Evolutionary conservation across 805 yeast species (phyloP), one percentile per base, ranked within the genome.

Genomic region (Candida nonsorbophila): DNA sequence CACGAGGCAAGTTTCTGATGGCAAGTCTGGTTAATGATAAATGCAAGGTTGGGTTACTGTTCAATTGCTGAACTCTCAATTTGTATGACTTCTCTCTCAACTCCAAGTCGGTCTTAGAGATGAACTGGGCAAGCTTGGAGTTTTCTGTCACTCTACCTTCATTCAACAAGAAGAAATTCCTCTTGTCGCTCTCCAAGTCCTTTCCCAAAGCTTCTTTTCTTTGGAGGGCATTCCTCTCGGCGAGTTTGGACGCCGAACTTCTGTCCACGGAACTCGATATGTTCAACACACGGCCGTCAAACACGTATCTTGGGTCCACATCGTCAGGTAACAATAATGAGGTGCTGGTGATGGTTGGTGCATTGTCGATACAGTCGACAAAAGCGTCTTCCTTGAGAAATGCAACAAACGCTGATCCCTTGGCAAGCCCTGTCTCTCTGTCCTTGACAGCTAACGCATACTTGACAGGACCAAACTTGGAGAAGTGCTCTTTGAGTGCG

Each of bases 371-470:
- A 59, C 97, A 88, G 30, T 72, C 69, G 18, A 69, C 68, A 45
- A 76, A 84, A 3, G 82, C 74, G 4, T 69, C 77, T 30, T 73
- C 74, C 14, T 69, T 62, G 28, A 53, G 56, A 51, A 92, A 92
- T 0, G 95, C 94, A 24, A 92, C 95, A 52, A 92, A 92, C 0
- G 96, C 98, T 1, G 96, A 82, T 38, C 98, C 98, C 52, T 72
- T 84, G 8, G 97, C 90, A 36, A 84, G 62, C 5, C 94, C 94
- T 3, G 95, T 79, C 32, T 68, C 81, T 48, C 68, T 83, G 49
- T 92, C 98, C 38, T 81, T 67, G 9, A 92, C 98, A 0, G 97
- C 96, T 25, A 92, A 68, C 1, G 98, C 98, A 52, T 87, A 92
- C 44, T 82, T 80, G 14, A 92, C 86, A 5, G 83, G 72, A 8